Percentiles rank a stretch among this genome's conserved stretches.
Conservation (phyloP, 805 yeast genomes). For the Cyberlindnera americana region DNA sequence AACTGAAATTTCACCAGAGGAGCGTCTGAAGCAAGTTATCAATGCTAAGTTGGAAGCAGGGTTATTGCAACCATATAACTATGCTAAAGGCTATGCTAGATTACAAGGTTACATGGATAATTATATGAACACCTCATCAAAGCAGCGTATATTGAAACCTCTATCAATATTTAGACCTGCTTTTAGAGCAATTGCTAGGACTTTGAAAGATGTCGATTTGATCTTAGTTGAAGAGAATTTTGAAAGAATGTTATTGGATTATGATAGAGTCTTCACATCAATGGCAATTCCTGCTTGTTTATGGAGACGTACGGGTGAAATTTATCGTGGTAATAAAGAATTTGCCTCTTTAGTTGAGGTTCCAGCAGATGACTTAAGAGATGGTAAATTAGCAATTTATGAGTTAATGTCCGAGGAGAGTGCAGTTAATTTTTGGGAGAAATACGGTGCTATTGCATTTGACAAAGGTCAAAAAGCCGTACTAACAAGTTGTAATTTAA, state of each 20-base stretch:
- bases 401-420: slow-evolving; percentile 95
- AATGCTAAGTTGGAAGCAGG: slow-evolving; percentile 95
- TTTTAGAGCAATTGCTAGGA: slow-evolving; percentile 86
- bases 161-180: slow-evolving; percentile 86
- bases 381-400: slow-evolving; percentile 88
- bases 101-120: slow-evolving; percentile 89
- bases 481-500: slow-evolving; percentile 81
- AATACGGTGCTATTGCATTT: slow-evolving; percentile 93
- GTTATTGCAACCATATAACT: slow-evolving; percentile 84
- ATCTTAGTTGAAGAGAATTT: slow-evolving; percentile 91
- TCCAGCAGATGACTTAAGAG: slow-evolving; percentile 83
- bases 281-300: slow-evolving; percentile 98
- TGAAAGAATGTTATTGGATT: slow-evolving; percentile 88
- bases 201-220: slow-evolving; percentile 85
- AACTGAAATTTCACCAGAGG: slow-evolving; percentile 90
- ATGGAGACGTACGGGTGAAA: slow-evolving; percentile 97
- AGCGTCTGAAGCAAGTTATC: slow-evolving; percentile 86
- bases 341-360: slow-evolving; percentile 92
- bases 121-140: slow-evolving; percentile 79
- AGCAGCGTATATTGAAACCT: slow-evolving; percentile 84
- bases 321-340: slow-evolving; percentile 91
- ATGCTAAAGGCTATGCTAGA: slow-evolving; percentile 90
- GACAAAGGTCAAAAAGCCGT: slow-evolving; percentile 96
- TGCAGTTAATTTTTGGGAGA: slow-evolving; percentile 97
- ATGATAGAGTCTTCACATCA: slow-evolving; percentile 91